Percentiles rank a stretch among this genome's conserved stretches.
These are phyloP conservation scores for Diplogelasinospora grovesii DNA, from an alignment of 495 filamentous ascomycete species.

Conservation along the genomic window DNA sequence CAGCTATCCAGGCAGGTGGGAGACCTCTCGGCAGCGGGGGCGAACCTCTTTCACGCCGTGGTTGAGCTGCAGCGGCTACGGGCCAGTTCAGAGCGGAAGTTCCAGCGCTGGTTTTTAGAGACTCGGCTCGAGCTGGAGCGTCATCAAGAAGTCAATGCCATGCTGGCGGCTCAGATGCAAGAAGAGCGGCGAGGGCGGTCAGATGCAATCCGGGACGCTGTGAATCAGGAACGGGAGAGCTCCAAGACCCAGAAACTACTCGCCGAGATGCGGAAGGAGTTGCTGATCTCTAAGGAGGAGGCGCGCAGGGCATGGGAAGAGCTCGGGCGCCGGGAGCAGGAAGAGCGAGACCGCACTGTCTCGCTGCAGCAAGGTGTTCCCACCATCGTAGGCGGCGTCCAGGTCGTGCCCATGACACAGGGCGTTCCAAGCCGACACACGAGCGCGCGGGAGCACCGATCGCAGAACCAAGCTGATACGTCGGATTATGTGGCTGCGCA, in stretches of 20 bases:
- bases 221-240: conserved; percentile 59
- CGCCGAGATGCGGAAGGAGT: conserved; percentile 78
- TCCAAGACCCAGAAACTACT: conserved; percentile 66
- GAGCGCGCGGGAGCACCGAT: conserved; percentile 37
- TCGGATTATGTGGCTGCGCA: conserved; percentile 33
- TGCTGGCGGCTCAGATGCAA: conserved; percentile 64
- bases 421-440: conserved; percentile 62
- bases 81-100: conserved; percentile 92
- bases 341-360: conserved; percentile 85
- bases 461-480: conserved; percentile 33
- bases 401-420: conserved; percentile 92
- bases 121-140: conserved; percentile 83
- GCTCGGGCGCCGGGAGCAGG: conserved; percentile 85
- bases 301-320: conserved; percentile 96
- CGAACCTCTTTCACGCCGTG: conserved; percentile 95
- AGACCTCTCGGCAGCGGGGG: conserved; percentile 90
- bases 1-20: conserved; percentile 92
- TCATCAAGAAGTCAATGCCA: conserved; percentile 73
- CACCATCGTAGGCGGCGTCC: conserved; percentile 84
- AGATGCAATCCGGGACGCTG: conserved; percentile 55
- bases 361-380: conserved; percentile 82
- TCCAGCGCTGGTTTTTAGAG: conserved; percentile 98
- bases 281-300: conserved; percentile 93
- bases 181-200: conserved; percentile 63
- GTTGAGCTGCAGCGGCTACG: conserved; percentile 94